Percentiles rank a stretch among this genome's conserved stretches.
phyloP scores from a whole-genome alignment of 1,139 yeast genomes.

The Candida glucosophila region DNA sequence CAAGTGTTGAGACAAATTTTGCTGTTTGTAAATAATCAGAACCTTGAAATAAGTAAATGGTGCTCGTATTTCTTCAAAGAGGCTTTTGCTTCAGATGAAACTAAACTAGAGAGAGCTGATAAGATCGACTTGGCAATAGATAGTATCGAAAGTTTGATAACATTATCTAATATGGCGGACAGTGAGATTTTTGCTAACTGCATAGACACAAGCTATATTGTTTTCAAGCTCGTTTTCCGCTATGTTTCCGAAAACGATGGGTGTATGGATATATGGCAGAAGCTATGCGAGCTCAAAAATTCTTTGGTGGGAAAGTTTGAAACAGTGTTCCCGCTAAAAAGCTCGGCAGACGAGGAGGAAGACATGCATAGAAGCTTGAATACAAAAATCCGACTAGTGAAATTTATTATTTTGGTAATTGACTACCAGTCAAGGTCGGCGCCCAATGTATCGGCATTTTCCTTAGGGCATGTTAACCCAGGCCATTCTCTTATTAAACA shows the following conservation, averaged over 20 bases:
- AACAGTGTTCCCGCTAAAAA: conserved; percentile 32
- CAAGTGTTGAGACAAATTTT: conserved; percentile 47
- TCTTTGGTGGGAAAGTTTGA: conserved; percentile 27
- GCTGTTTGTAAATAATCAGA: conserved; percentile 29
- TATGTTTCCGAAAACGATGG: conserved; percentile 39
- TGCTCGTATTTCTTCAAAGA: conserved; percentile 38
- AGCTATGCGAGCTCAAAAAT: conserved; percentile 34
- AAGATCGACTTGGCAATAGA: conserved; percentile 37
- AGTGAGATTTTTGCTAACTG: conserved; percentile 21
- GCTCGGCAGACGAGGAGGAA: conserved; percentile 41
- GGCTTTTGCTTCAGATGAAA: conserved; percentile 27
- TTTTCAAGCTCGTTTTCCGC: conserved; percentile 30
- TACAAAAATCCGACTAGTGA: conserved; percentile 57
- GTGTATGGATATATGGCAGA: conserved; percentile 33
- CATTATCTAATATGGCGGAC: conserved; percentile 20
- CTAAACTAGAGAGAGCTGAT: conserved; percentile 16
- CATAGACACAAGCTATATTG: conserved; percentile 27
- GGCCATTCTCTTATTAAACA: conserved; percentile 61
- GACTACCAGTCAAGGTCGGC: conserved; percentile 57
- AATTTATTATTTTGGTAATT: conserved; percentile 64
- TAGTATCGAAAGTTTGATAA: conserved; percentile 25
- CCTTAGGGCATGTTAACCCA: conserved; percentile 50
- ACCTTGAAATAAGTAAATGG: conserved; percentile 34
- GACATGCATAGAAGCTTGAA: conserved; percentile 44
- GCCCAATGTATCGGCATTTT: conserved; percentile 32